Base-by-base conservation (phyloP, 2,329 filamentous ascomycete species). In the Drechslerella dactyloides region DNA sequence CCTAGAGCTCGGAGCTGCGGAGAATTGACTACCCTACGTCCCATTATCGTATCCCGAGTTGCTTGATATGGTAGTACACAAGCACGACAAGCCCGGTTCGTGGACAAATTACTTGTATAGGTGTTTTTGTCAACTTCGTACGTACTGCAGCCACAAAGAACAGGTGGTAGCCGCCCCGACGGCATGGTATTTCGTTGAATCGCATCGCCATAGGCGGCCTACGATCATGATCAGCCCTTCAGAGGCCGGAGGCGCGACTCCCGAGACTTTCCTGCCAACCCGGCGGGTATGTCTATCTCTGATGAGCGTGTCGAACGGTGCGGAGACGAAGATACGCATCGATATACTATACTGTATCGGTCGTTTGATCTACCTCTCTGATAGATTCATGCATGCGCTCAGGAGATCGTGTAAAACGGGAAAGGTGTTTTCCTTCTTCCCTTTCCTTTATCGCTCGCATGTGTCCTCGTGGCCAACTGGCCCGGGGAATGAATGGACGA, bases 381-480 rank as follows among this genome's bases (percentile, higher is more conserved):
- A 58, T 61, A 23, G 60, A 40, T 51, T 51, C 54, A 63, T 61
- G 50, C 68, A 61, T 53, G 42, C 30, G 13, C 33, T 52, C 46
- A 53, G 37, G 51, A 17, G 58, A 44, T 40, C 48, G 42, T 50
- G 42, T 44, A 54, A 54, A 40, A 55, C 48, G n/a, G 17, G 17
- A 55, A 55, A 46, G 19, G 37, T 59, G 59, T 60, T 64, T 60
- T 59, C 46, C 27, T 53, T 53, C 23, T 53, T 53, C 17, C 5
- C 6, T 30, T 53, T 13, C 46, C 8, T 33, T 33, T 33, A 33
- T 33, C 27, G 27, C 27, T 15, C 23, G 50, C 17, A 48, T 53
- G 15, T 72, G 68, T 72, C 68, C 68, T 72, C 68, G 68, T 72
- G 68, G 50, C 55, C 55, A 61, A n/a, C 23, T 4, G 55, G 19